phyloP scores from a whole-genome alignment of 805 yeast species.

The Candida incommunis region DNA sequence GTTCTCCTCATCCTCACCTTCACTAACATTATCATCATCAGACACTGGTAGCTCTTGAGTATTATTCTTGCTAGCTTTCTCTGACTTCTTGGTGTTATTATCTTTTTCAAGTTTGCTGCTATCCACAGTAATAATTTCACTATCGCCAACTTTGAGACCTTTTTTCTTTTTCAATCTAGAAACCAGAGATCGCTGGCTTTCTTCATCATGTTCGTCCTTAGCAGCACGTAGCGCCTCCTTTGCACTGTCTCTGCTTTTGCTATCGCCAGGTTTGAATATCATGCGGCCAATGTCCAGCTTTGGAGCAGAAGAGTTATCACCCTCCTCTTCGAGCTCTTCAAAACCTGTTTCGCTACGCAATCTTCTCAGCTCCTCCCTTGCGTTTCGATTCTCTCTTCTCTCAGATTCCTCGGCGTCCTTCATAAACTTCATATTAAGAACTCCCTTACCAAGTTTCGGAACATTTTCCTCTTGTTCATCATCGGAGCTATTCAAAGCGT shows the following conservation, averaged over 20 bases:
- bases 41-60: slow-evolving; percentile 4
- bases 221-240: slow-evolving; percentile 14
- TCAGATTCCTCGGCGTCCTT: slow-evolving; percentile 68
- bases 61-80: background rate
- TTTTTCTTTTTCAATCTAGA: slow-evolving; percentile 5
- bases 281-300: slow-evolving; percentile 53
- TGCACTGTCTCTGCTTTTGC: slow-evolving; percentile 20
- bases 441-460: slow-evolving; percentile 54
- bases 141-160: background rate
- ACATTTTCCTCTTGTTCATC: slow-evolving; percentile 16
- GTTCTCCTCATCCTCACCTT: slow-evolving; percentile 13
- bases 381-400: slow-evolving; percentile 41
- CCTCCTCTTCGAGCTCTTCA: slow-evolving; percentile 23
- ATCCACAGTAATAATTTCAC: background rate
- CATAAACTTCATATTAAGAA: slow-evolving; percentile 93
- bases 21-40: slow-evolving; percentile 2
- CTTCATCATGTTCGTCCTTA: slow-evolving; percentile 14
- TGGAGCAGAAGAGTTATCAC: slow-evolving; percentile 16
- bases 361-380: slow-evolving; percentile 36
- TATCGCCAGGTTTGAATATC: slow-evolving; percentile 53
- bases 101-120: background rate
- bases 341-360: slow-evolving; percentile 28
- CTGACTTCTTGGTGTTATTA: slow-evolving; percentile 1
- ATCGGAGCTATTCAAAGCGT: slow-evolving; percentile 12
- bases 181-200: slow-evolving; percentile 4